Conservation (phyloP, 2,329 filamentous ascomycete genomes). For the Paraconiothyrium sp. region DNA sequence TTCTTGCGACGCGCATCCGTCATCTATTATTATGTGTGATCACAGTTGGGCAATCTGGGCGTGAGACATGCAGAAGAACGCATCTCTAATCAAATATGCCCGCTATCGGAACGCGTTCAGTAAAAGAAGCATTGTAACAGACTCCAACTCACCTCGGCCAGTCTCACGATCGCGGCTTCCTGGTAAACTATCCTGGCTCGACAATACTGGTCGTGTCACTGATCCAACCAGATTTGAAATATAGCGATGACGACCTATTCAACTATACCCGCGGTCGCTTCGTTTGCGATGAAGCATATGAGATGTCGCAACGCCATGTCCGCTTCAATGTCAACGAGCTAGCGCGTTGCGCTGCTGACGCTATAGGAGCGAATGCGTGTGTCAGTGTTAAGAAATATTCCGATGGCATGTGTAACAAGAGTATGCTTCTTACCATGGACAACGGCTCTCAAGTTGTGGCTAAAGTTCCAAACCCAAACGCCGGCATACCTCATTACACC, state of each 20-base stretch:
- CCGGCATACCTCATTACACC: constrained; percentile 44
- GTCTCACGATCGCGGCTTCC: neutral
- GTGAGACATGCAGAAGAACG: neutral
- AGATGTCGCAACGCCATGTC: constrained; percentile 34
- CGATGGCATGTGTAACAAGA: constrained; percentile 50
- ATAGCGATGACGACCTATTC: constrained; percentile 33
- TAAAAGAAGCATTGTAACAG: neutral
- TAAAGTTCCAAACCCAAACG: constrained; percentile 51
- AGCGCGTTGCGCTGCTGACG: constrained; percentile 31
- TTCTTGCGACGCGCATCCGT: no score
- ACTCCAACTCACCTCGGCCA: neutral
- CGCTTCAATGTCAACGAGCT: constrained; percentile 44
- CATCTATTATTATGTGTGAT: no score
- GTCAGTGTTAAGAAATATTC: constrained; percentile 37
- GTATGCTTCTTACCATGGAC: constrained; percentile 48
- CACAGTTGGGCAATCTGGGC: neutral
- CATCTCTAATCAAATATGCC: neutral
- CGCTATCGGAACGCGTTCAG: neutral
- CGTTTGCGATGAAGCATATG: constrained; percentile 32
- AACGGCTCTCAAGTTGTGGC: constrained; percentile 46
- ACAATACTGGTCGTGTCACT: constrained; percentile 11
- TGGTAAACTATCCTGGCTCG: neutral
- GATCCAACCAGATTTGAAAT: constrained; percentile 25
- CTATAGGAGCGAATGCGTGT: constrained; percentile 37
- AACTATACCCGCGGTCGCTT: constrained; percentile 42